Evolutionary conservation across 495 filamentous ascomycete genomes (phyloP), one percentile per base, ranked within the genome.

Genomic region (Articulospora tetracladia): DNA sequence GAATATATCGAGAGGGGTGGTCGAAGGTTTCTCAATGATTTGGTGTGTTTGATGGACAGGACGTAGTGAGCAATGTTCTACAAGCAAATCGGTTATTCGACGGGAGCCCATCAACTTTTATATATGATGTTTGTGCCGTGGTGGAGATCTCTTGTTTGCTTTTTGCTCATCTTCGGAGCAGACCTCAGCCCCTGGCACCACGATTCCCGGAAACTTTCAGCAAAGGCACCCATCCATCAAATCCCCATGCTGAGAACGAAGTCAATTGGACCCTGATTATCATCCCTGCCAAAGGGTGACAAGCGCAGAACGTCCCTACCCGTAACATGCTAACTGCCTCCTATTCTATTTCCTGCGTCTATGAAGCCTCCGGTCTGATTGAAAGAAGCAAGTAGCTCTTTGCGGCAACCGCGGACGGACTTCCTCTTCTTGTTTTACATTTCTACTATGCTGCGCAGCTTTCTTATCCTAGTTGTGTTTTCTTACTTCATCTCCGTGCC

Each of bases 121-220:
- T 66, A 66, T 63, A 60, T 48, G 26, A 27, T 32, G 53, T 55
- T 24, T 28, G 53, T 57, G 55, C 59, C 57, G 52, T 41, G 26
- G 60, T 57, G 60, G 60, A 63, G 55, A 60, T 66, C 60, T 32
- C 55, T 34, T 44, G 39, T 54, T 66, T 66, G 56, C 56, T 60
- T 66, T 66, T 66, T 63, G 39, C 39, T 44, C 39, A 3, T 34
- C 11, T 24, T 25, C 54, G 53, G 19, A 58, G 30, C 39, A 32
- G 26, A 48, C 15, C 53, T 19, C 27, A 36, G 20, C 23, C 52
- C 49, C 32, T 44, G 34, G 58, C 55, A 59, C 50, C 28, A 53
- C 12, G 13, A 26, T 25, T 36, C 27, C 39, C 39, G 15, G 39
- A 44, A n/a, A 44, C 8, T 44, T 44, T 44, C 30, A 47, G 11